Evolutionary conservation across 352 stramenopile species (phyloP), one percentile per base, ranked within the genome.

Genomic region (Globisporangium mamillatum): DNA sequence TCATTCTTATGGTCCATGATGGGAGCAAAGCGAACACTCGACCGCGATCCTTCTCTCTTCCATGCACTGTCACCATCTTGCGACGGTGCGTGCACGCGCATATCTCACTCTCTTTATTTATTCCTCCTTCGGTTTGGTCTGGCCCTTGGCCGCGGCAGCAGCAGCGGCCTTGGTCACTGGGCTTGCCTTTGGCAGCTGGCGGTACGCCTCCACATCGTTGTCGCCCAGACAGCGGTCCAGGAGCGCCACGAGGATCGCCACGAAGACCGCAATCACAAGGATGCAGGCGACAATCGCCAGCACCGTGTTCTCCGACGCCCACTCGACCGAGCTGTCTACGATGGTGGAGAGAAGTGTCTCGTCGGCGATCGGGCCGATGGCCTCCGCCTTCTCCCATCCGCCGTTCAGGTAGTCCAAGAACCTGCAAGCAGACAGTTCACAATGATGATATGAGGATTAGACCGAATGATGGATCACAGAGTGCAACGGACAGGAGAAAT

Each of bases 191-290:
- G 81, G 69, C 34, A 77, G 63, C 62, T 88, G 80, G 60, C 75
- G 77, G 72, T 89, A 88, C 64, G 79, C 74, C 25, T 75, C 66
- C 27, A 90, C 72, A 41, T 92, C 82, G 68, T 90, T 84, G 25
- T 84, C 84, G 34, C 80, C 82, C 8, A 92, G 80, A 66, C 82
- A 92, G 66, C 88, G 89, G 71, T 92, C 84, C 60, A 91, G 69
- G 63, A 90, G 54, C n/a, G 84, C 80, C 44, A 92, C 84, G 66
- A 91, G 75, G 61, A 92, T 73, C 18, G 84, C 84, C 54, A 91
- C 82, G 29, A 92, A 73, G 48, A 91, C 74, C 53, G 80, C 84
- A 50, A 92, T 82, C 9, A 75, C 69, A 32, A 88, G 41, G 62
- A 92, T 91, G 25, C 78, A 76, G 0, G 75, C 80, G 36, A 89